Conservation (phyloP, 2,329 filamentous ascomycete genomes). For the Fusarium sp. region DNA sequence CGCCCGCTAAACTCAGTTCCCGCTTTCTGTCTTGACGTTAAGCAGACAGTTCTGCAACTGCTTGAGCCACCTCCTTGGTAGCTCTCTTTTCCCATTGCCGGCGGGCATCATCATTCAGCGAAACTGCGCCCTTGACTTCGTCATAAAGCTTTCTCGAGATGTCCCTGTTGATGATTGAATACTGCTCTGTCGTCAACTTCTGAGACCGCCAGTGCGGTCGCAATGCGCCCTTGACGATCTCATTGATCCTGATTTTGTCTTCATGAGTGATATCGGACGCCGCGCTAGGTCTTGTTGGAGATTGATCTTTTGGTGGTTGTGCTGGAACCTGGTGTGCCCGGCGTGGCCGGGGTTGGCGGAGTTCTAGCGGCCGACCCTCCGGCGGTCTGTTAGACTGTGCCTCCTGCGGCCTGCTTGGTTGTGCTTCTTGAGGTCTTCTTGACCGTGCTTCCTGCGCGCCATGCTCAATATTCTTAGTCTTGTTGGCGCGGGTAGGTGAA, state of each 20-base stretch:
- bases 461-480: conserved; percentile 2
- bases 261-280: conserved; percentile 74
- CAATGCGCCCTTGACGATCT: conserved; percentile 85
- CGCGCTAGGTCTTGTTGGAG: conserved; percentile 69
- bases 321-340: conserved; percentile 56
- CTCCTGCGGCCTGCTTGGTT: conserved; percentile 34
- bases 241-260: conserved; percentile 89
- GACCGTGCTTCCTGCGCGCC: conserved; percentile 37
- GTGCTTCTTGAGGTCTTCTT: conserved; percentile 34
- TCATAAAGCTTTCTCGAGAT: conserved; percentile 91
- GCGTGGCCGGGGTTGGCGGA: conserved; percentile 65
- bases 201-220: conserved; percentile 86
- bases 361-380: conserved; percentile 57
- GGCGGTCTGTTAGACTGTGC: conserved; percentile 27
- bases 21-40: conserved; percentile 48
- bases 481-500: conserved; percentile 60
- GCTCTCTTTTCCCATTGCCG: conserved; percentile 82
- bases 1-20: conserved; percentile 45
- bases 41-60: conserved; percentile 69
- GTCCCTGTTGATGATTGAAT: conserved; percentile 90
- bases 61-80: conserved; percentile 80
- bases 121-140: conserved; percentile 65
- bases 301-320: conserved; percentile 72
- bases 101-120: conserved; percentile 74
- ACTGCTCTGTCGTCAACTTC: conserved; percentile 87